Percentiles rank a stretch among this genome's conserved stretches.
These are phyloP conservation scores for Xylaria sp. DNA, from an alignment of 2,329 filamentous ascomycete genomes.

Conservation along the genomic window DNA sequence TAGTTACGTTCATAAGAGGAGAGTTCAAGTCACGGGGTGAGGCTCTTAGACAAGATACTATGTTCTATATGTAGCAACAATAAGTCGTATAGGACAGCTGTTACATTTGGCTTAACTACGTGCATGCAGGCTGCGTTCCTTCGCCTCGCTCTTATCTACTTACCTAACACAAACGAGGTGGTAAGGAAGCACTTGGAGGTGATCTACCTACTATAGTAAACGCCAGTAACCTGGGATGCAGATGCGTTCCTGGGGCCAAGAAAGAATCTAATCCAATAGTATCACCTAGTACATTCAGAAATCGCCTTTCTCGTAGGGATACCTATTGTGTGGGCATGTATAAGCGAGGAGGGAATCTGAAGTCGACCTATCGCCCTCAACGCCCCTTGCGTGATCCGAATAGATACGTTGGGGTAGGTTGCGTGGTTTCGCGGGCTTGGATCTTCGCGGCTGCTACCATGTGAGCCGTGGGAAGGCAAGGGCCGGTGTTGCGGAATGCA, in stretches of 20 bases:
- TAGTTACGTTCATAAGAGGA: slow-evolving; percentile 12
- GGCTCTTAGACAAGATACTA: slow-evolving; percentile 20
- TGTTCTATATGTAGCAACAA: slow-evolving; percentile 35
- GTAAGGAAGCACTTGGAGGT: slow-evolving; percentile 7
- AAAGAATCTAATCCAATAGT: slow-evolving; percentile 18
- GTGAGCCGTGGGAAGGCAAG: slow-evolving; percentile 23
- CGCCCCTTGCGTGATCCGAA: neutral
- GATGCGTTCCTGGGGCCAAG: slow-evolving; percentile 12
- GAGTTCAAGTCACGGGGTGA: slow-evolving; percentile 18
- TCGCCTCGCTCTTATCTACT: slow-evolving; percentile 22
- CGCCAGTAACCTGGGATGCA: neutral
- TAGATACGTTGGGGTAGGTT: slow-evolving; percentile 6
- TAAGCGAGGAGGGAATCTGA: neutral
- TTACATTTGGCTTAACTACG: slow-evolving; percentile 21
- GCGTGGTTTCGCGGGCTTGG: slow-evolving; percentile 9
- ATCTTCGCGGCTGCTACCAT: slow-evolving; percentile 25
- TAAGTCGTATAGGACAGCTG: slow-evolving; percentile 20
- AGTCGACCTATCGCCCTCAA: slow-evolving; percentile 3
- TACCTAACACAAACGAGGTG: neutral
- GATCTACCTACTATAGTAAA: neutral
- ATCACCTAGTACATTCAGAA: neutral
- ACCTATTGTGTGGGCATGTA: slow-evolving; percentile 8
- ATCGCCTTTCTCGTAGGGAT: slow-evolving; percentile 5
- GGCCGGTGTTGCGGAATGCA: slow-evolving; percentile 27
- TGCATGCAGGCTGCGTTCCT: slow-evolving; percentile 26